Evolutionary conservation across 2,329 filamentous ascomycete genomes (phyloP).

Genomic region (Verticillium klebahnii): DNA sequence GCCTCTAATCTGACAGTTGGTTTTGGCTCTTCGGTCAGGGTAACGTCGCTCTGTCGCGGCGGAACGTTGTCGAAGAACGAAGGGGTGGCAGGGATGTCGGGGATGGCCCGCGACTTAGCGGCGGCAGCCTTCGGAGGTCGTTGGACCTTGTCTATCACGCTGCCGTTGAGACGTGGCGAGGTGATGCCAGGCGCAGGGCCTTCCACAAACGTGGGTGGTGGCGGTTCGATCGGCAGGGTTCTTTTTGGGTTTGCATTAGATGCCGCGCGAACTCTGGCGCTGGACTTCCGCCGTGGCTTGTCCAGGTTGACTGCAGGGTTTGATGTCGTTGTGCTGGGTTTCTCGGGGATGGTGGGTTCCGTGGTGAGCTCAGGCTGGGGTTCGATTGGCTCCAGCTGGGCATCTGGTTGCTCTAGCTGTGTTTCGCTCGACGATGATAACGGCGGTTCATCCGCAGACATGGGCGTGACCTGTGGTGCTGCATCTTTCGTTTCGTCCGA

Average conservation of each 20-base stretch:
- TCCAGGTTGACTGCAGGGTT: background rate
- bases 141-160: slow-evolving; percentile 28
- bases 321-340: background rate
- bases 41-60: slow-evolving; percentile 11
- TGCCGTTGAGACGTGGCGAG: slow-evolving; percentile 22
- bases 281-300: slow-evolving; percentile 15
- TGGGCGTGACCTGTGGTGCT: slow-evolving; percentile 1
- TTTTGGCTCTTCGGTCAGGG: slow-evolving; percentile 8
- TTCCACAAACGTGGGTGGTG: slow-evolving; percentile 21
- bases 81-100: slow-evolving; percentile 29
- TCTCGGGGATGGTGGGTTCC: background rate
- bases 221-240: slow-evolving; percentile 24
- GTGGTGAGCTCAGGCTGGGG: background rate
- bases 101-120: slow-evolving; percentile 22
- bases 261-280: slow-evolving; percentile 15
- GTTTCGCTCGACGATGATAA: background rate
- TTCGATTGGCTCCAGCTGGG: background rate
- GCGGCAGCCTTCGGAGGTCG: slow-evolving; percentile 23
- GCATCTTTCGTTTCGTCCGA: slow-evolving; percentile 9
- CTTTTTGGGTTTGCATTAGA: slow-evolving; percentile 21
- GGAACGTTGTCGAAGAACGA: slow-evolving; percentile 34
- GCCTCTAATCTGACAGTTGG: background rate
- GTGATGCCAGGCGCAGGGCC: slow-evolving; percentile 22
- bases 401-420: background rate
- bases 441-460: background rate